phyloP scores from a whole-genome alignment of 805 yeast species.

The Nematodospora valgi region DNA sequence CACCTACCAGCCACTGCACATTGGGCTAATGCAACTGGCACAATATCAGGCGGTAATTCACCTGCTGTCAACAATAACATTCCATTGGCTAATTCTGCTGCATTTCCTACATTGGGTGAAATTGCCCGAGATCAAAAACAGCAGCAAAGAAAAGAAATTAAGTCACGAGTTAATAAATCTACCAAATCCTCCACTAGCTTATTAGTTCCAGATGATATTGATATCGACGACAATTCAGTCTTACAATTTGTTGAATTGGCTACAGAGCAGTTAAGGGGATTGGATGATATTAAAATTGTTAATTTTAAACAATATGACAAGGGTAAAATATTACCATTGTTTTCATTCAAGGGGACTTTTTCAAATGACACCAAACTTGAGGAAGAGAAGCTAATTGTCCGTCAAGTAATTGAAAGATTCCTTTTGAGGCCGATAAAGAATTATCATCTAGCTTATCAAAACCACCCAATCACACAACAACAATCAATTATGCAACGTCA shows the following conservation, averaged over 20 bases:
- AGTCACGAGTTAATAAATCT: slow-evolving; percentile 22
- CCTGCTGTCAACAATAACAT: slow-evolving; percentile 34
- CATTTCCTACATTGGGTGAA: slow-evolving; percentile 60
- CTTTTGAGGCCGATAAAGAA: slow-evolving; percentile 41
- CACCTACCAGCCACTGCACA: slow-evolving; percentile 71
- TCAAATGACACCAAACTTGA: slow-evolving; percentile 31
- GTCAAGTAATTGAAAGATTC: slow-evolving; percentile 39
- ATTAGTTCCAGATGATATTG: slow-evolving; percentile 46
- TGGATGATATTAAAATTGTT: slow-evolving; percentile 26
- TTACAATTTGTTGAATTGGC: slow-evolving; percentile 47
- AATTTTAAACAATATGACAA: slow-evolving; percentile 18
- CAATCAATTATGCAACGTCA: slow-evolving; percentile 30
- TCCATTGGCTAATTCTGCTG: slow-evolving; percentile 45
- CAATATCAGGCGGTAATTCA: slow-evolving; percentile 24
- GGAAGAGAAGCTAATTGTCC: slow-evolving; percentile 34
- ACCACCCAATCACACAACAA: slow-evolving; percentile 38
- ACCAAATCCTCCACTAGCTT: slow-evolving; percentile 28
- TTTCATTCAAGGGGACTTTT: slow-evolving; percentile 40
- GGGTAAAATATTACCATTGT: slow-evolving; percentile 39
- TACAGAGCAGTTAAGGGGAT: slow-evolving; percentile 36
- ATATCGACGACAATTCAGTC: slow-evolving; percentile 45
- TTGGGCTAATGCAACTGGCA: slow-evolving; percentile 44
- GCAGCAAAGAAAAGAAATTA: slow-evolving; percentile 25
- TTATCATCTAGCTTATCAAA: slow-evolving; percentile 43
- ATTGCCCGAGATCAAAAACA: slow-evolving; percentile 37